Base-by-base conservation (phyloP, 2,329 filamentous ascomycete genomes). In the Epicoccum nigrum region DNA sequence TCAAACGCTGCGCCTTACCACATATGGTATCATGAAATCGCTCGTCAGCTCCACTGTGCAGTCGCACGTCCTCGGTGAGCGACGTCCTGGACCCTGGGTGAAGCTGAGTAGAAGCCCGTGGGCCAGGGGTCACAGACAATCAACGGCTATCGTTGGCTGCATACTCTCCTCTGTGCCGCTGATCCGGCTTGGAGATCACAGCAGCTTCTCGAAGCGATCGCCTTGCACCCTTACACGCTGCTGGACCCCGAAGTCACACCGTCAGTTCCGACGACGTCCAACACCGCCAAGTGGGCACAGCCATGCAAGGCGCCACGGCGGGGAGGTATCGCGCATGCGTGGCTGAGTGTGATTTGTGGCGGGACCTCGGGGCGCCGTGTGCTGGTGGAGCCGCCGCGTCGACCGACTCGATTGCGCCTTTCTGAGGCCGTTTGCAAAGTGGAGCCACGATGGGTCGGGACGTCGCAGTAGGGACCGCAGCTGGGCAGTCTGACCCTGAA, bases 281-380 rank as follows among this genome's bases (percentile, higher is more conserved):
- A 20, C 27, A 43, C 39, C 39, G 51, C 51, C 45, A 54, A 54
- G 51, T 54, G 51, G 51, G 40, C 51, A 49, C 45, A 49, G 40
- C 51, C 39, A 54, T 54, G 51, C 51, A 54, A 45, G 51, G 51
- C 51, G 51, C 51, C 51, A 54, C 51, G 31, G n/a, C 43, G 51
- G 48, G 40, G 40, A 39, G 44, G 28, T 20, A 44, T 17, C 30
- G 34, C 31, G 40, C 45, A 54, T 54, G 51, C 51, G 51, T 54
- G 51, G 51, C 51, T 54, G 51, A 30, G 51, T 54, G 30, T 54
- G 51, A 54, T 54, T 54, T 54, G 51, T 54, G 51, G 51, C 51
- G 45, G 45, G 34, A 44, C 40, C 17, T 52, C 51, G 44, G 44
- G 39, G 44, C 49, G 32, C 44, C 40, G 16, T 27, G 23, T 27